A percentile compares a stretch with the other conserved stretches of the same genome.
Conservation (phyloP, 73 alveolate genomes). For the Blepharisma japonicum region DNA sequence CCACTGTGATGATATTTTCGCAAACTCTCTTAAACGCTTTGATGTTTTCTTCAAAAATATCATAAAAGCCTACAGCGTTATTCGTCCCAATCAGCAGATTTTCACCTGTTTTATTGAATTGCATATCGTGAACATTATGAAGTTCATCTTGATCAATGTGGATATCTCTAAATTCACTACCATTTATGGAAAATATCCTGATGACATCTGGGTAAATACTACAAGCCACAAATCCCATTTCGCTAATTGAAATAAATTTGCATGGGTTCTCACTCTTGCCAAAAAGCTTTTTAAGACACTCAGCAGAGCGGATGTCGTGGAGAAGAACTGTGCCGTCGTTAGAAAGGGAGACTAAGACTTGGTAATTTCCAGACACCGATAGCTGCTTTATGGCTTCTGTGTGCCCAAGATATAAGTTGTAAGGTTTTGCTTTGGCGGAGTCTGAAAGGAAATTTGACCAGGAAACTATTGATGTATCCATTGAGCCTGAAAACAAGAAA, state of each 20-base stretch:
- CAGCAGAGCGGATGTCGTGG: background rate
- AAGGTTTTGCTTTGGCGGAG: background rate
- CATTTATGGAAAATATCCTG: background rate
- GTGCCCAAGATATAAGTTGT: slow-evolving; percentile 18
- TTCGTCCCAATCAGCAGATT: no score
- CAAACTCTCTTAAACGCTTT: no score
- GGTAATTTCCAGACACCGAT: background rate
- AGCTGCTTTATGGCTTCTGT: slow-evolving; percentile 17
- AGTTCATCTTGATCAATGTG: no score
- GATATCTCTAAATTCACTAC: background rate
- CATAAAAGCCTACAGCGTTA: no score
- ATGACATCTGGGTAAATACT: background rate
- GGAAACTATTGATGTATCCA: slow-evolving; percentile 7
- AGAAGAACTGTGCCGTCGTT: background rate
- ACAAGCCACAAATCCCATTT: slow-evolving; percentile 3
- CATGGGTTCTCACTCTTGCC: background rate
- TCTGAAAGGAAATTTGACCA: background rate
- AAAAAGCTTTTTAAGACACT: background rate
- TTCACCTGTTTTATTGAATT: no score
- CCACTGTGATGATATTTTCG: no score
- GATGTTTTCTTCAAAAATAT: no score
- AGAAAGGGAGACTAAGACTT: background rate
- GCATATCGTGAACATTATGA: no score
- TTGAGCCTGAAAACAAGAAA: background rate
- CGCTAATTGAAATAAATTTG: background rate